Percentiles rank a stretch among this genome's conserved stretches.
Evolutionary conservation across 495 filamentous ascomycete species (phyloP).

Genomic region (Penicillium atrosanguineum): DNA sequence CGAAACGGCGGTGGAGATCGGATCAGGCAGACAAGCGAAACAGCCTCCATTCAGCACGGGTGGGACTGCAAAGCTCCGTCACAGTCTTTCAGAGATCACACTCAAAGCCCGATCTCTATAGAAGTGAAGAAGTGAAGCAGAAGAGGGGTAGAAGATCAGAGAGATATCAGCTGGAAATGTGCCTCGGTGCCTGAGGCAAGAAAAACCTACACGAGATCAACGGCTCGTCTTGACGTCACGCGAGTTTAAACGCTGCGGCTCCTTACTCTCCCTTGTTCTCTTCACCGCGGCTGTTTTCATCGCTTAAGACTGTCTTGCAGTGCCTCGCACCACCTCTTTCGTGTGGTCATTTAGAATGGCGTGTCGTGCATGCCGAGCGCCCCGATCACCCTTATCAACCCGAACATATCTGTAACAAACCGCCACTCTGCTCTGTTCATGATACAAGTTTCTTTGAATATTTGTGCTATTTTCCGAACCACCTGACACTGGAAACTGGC

Average conservation of each 20-base stretch:
- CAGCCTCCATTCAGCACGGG: conserved; percentile 10
- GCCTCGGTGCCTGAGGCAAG: no score
- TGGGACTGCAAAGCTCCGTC: conserved; percentile 1
- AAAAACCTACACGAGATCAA: conserved; percentile 3
- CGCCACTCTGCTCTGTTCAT: neutral
- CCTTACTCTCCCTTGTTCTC: no score
- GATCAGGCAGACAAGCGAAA: conserved; percentile 2
- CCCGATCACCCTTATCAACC: neutral
- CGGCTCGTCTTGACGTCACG: conserved; percentile 31
- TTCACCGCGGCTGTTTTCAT: neutral
- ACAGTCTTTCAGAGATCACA: neutral
- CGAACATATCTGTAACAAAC: neutral
- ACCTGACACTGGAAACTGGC: neutral
- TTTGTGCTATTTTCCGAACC: neutral
- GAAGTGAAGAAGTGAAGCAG: neutral
- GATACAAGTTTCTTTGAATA: neutral
- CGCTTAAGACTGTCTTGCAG: neutral
- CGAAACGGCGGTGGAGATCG: conserved; percentile 1
- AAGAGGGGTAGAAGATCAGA: neutral
- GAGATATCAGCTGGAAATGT: conserved; percentile 9
- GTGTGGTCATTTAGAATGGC: neutral
- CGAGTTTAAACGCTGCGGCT: neutral
- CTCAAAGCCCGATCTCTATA: neutral
- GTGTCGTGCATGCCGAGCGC: neutral
- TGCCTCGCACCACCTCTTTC: neutral